phyloP scores from a whole-genome alignment of 768 basidiomycete species.

The Leccinum incarnatum region DNA sequence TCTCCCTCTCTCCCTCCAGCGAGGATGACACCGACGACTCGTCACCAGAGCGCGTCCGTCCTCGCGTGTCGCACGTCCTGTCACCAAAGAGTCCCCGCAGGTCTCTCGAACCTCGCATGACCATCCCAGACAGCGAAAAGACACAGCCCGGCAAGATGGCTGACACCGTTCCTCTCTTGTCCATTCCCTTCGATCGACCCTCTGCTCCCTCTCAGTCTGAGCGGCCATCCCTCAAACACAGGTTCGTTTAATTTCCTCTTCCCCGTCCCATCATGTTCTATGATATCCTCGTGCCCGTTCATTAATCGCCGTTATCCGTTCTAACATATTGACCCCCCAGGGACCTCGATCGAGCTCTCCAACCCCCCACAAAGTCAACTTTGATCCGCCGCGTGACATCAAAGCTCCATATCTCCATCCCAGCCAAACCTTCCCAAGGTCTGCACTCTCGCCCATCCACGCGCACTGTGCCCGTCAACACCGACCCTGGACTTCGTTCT shows the following conservation, averaged over 20 bases:
- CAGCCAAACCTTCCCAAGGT: constrained; percentile 5
- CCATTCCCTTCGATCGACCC: neutral
- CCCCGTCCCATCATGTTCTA: neutral
- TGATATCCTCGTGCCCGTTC: neutral
- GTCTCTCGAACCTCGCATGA: constrained; percentile 1
- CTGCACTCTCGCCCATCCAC: constrained; percentile 15
- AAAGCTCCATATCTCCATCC: constrained; percentile 24
- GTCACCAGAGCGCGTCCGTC: constrained; percentile 13
- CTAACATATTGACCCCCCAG: neutral
- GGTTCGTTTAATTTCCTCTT: constrained; percentile 9
- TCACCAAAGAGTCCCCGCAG: neutral
- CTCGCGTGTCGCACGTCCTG: constrained; percentile 5
- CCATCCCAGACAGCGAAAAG: neutral
- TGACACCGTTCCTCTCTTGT: neutral
- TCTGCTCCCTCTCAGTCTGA: neutral
- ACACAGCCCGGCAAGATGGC: neutral
- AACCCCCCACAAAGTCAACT: constrained; percentile 9
- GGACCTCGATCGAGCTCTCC: neutral
- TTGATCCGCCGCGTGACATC: constrained; percentile 33
- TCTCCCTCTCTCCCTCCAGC: neutral
- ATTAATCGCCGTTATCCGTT: neutral
- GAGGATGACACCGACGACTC: constrained; percentile 28
- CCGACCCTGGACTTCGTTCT: constrained; percentile 1
- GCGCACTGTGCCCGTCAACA: constrained; percentile 6
- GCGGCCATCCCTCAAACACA: constrained; percentile 3